Conservation (phyloP, 305 asterid species). For the Fraxinus sp. region DNA sequence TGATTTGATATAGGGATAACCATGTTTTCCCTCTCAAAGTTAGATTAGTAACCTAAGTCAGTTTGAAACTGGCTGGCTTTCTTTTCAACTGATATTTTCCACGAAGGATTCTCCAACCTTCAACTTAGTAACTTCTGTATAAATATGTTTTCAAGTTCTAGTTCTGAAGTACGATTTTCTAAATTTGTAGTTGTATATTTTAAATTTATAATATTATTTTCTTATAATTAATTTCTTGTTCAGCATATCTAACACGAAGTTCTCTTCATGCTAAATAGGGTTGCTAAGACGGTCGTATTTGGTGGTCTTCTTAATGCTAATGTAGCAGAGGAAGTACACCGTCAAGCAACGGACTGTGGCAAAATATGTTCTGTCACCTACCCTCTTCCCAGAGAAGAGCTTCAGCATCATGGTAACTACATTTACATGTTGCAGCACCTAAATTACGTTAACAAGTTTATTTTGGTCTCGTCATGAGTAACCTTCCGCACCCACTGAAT, state of each 20-base stretch:
- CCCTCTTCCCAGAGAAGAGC: constrained; percentile 81
- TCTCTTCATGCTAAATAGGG: constrained; percentile 53
- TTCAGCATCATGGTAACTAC: constrained; percentile 66
- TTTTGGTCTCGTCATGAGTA: neutral
- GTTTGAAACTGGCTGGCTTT: neutral
- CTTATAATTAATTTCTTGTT: constrained; percentile 6
- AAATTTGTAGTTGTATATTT: neutral
- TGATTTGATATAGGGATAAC: neutral
- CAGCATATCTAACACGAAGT: neutral
- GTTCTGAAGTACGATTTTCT: neutral
- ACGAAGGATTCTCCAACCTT: neutral
- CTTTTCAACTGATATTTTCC: neutral
- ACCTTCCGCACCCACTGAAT: neutral
- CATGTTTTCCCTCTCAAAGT: neutral
- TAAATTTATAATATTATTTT: constrained; percentile 6
- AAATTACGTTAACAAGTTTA: constrained; percentile 4
- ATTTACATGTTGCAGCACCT: constrained; percentile 12
- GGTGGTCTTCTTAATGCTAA: constrained; percentile 70
- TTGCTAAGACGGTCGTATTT: constrained; percentile 79
- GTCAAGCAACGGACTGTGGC: constrained; percentile 60
- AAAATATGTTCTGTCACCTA: constrained; percentile 59
- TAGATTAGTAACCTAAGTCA: neutral
- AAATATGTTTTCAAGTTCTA: neutral
- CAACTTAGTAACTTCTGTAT: constrained; percentile 16
- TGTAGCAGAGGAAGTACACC: constrained; percentile 83